Evolutionary conservation across 805 yeast genomes (phyloP).

Genomic region (Cyberlindnera veronae): DNA sequence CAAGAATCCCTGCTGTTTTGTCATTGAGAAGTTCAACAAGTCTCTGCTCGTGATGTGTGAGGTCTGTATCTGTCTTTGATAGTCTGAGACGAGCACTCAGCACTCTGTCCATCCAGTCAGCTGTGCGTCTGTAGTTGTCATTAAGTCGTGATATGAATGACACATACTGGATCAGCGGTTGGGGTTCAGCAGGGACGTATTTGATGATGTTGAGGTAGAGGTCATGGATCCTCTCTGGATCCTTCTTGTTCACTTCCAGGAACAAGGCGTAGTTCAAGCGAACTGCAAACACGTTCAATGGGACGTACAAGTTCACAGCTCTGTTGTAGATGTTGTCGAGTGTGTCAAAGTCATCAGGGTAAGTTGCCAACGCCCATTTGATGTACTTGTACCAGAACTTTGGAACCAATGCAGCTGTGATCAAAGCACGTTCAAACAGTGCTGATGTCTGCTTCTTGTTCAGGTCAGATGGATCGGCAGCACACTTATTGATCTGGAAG

Average conservation of each 20-base stretch:
- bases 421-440: slow-evolving; percentile 69
- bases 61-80: slow-evolving; percentile 13
- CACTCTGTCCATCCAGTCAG: background rate
- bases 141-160: slow-evolving; percentile 21
- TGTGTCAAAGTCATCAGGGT: slow-evolving; percentile 28
- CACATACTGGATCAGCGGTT: slow-evolving; percentile 21
- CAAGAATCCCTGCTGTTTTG: slow-evolving; percentile 37
- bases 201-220: slow-evolving; percentile 18
- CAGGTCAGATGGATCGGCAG: slow-evolving; percentile 16
- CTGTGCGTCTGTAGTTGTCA: slow-evolving; percentile 23
- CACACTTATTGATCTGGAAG: slow-evolving; percentile 41
- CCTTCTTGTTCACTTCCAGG: slow-evolving; percentile 14
- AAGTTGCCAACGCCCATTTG: slow-evolving; percentile 42
- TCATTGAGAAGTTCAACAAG: slow-evolving; percentile 37
- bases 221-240: slow-evolving; percentile 17
- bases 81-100: slow-evolving; percentile 1
- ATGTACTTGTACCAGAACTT: slow-evolving; percentile 68
- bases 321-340: slow-evolving; percentile 45
- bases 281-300: slow-evolving; percentile 10
- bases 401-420: slow-evolving; percentile 60
- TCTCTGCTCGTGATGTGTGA: slow-evolving; percentile 14
- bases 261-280: slow-evolving; percentile 26
- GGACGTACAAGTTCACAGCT: slow-evolving; percentile 45
- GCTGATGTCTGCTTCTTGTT: slow-evolving; percentile 32
- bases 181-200: slow-evolving; percentile 13